Evolutionary conservation across 2,329 filamentous ascomycete species (phyloP).

Genomic region (Canariomyces notabilis): DNA sequence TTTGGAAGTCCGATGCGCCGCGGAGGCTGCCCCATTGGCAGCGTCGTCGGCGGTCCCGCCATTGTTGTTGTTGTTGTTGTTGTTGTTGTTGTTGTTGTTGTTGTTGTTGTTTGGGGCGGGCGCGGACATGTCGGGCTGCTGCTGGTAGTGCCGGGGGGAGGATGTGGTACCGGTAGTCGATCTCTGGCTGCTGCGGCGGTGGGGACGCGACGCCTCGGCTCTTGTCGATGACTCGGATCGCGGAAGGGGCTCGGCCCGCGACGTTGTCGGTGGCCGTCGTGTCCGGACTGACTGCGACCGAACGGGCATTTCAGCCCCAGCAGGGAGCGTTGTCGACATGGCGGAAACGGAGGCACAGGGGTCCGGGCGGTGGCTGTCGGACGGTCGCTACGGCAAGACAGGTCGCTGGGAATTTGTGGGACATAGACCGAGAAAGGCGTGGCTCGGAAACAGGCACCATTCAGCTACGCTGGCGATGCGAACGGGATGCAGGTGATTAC

Average conservation of each 20-base stretch:
- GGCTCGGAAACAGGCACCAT: slow-evolving; percentile 2
- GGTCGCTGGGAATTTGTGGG: background rate
- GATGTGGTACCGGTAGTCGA: slow-evolving; percentile 33
- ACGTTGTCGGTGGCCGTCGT: slow-evolving; percentile 24
- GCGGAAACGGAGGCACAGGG: slow-evolving; percentile 2
- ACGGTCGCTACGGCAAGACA: slow-evolving; percentile 6
- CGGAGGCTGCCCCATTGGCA: slow-evolving; percentile 41
- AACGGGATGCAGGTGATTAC: background rate
- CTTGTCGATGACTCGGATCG: slow-evolving; percentile 26
- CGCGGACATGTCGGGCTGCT: slow-evolving; percentile 43
- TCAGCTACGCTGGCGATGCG: slow-evolving; percentile 1
- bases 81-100: no score
- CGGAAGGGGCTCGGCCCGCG: slow-evolving; percentile 23
- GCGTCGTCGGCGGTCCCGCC: slow-evolving; percentile 48
- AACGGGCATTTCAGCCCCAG: slow-evolving; percentile 25
- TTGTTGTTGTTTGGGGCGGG: slow-evolving; percentile 52
- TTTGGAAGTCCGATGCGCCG: slow-evolving; percentile 39
- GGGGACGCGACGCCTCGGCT: slow-evolving; percentile 25
- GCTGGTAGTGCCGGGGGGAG: slow-evolving; percentile 23
- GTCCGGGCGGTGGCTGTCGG: slow-evolving; percentile 3
- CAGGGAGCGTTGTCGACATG: slow-evolving; percentile 25
- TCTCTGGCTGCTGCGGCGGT: slow-evolving; percentile 41
- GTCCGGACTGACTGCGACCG: slow-evolving; percentile 28
- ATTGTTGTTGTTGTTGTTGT: no score
- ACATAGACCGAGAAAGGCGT: background rate